Conservation (phyloP, 2,329 filamentous ascomycete species). For the Aciculosporium take region DNA sequence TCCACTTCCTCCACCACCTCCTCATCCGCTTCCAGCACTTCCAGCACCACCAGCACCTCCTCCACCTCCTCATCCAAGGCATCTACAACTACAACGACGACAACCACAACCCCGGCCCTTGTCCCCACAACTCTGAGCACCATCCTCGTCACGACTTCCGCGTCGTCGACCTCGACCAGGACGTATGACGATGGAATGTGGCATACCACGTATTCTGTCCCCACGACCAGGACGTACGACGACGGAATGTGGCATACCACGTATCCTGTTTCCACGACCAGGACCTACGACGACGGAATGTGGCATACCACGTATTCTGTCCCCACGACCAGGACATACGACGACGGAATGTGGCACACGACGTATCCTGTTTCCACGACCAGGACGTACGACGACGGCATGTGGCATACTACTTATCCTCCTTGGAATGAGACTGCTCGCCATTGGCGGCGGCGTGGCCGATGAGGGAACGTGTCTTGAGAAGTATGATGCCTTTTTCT, state of each 20-base stretch:
- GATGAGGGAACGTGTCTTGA: no score
- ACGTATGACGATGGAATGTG: conserved; percentile 29
- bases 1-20: background rate
- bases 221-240: conserved; percentile 21
- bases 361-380: no score
- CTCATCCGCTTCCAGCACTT: background rate
- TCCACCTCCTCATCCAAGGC: background rate
- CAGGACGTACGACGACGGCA: conserved; percentile 27
- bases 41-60: background rate
- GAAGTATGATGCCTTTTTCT: no score
- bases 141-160: background rate
- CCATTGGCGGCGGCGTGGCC: background rate
- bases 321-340: conserved; percentile 19
- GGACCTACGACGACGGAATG: conserved; percentile 26
- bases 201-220: conserved; percentile 32
- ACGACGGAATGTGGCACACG: conserved; percentile 33
- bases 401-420: conserved; percentile 32
- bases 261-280: no score
- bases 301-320: no score
- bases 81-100: background rate
- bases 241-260: conserved; percentile 33
- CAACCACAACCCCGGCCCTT: background rate
- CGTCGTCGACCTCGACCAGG: conserved; percentile 11
- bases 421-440: conserved; percentile 26
- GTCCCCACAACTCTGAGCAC: conserved; percentile 4